Percentiles rank a stretch among this genome's conserved stretches.
Evolutionary conservation across 768 basidiomycete species (phyloP).

Genomic region (Russula sp.): DNA sequence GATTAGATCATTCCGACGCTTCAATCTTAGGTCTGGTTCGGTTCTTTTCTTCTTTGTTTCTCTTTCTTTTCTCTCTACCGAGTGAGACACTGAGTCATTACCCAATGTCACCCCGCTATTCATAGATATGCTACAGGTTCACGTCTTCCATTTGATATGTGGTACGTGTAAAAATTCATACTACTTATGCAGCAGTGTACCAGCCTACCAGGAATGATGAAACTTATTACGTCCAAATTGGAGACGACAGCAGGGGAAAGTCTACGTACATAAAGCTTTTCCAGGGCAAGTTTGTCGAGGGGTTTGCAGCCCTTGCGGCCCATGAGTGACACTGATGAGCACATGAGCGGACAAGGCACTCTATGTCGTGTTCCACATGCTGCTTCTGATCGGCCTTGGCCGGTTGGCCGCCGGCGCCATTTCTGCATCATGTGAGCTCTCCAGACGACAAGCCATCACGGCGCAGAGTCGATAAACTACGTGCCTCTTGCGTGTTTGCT

Average conservation of each 20-base stretch:
- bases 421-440: background rate
- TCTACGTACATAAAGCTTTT: background rate
- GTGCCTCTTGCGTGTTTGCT: background rate
- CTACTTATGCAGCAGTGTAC: background rate
- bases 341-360: background rate
- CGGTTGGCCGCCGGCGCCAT: background rate
- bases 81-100: background rate
- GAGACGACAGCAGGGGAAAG: background rate
- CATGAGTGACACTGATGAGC: background rate
- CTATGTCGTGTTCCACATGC: background rate
- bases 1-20: constrained; percentile 3
- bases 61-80: background rate
- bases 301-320: background rate
- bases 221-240: background rate
- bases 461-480: background rate
- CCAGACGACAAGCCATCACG: background rate
- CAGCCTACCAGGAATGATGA: background rate
- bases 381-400: background rate
- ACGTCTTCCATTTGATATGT: background rate
- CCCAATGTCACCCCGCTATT: background rate
- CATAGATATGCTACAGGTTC: background rate
- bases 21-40: background rate
- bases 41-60: background rate
- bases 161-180: background rate
- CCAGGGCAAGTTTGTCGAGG: background rate